These are phyloP conservation scores for Rhododendron molle DNA, from an alignment of 148 eudicot genomes.

Conservation along the genomic window DNA sequence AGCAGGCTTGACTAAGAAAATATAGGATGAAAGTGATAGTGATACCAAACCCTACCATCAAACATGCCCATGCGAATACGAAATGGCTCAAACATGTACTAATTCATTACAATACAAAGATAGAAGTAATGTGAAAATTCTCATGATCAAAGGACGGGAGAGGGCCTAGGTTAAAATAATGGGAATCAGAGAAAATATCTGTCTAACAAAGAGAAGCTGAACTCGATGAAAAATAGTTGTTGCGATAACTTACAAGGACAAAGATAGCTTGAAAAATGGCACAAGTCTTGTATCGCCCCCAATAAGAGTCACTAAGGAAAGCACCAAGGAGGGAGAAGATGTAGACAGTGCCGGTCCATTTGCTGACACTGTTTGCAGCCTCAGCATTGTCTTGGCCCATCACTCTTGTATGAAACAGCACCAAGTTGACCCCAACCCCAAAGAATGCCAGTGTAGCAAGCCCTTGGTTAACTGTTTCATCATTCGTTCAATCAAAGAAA, in stretches of 20 bases:
- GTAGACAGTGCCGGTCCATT: constrained; percentile 82
- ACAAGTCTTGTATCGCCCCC: constrained; percentile 73
- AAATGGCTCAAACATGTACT: neutral
- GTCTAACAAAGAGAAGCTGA: neutral
- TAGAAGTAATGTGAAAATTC: neutral
- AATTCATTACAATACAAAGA: neutral
- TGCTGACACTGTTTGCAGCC: constrained; percentile 76
- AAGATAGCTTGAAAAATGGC: constrained; percentile 67
- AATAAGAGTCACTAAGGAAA: constrained; percentile 75
- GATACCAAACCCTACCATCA: constrained; percentile 52
- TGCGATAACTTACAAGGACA: constrained; percentile 34
- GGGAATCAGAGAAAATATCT: neutral
- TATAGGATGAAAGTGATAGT: constrained; percentile 52
- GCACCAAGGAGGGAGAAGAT: constrained; percentile 70
- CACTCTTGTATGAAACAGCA: constrained; percentile 63
- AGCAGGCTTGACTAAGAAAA: constrained; percentile 54
- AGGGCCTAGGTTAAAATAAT: neutral
- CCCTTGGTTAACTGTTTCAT: constrained; percentile 66
- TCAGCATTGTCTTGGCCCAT: constrained; percentile 67
- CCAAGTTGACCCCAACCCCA: constrained; percentile 71
- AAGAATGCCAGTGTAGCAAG: constrained; percentile 69
- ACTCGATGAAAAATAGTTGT: neutral
- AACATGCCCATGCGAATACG: neutral
- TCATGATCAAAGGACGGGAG: neutral
- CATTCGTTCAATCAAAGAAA: neutral